These are phyloP conservation scores for Carpinus viminea DNA, from an alignment of 306 rosid genomes.

Conservation along the genomic window DNA sequence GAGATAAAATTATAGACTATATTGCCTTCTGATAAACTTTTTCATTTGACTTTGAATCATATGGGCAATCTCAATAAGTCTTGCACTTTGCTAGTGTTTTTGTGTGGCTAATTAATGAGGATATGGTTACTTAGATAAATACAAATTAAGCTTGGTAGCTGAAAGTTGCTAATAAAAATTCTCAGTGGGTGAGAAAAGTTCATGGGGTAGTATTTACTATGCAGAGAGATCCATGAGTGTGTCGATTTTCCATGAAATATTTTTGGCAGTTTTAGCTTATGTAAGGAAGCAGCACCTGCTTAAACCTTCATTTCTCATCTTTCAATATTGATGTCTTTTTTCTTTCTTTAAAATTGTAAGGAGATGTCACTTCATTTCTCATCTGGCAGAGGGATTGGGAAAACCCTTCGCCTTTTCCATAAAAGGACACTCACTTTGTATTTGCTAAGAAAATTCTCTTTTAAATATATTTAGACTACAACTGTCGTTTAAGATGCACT, in stretches of 20 bases:
- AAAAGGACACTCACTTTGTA: neutral
- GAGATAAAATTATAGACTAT: neutral
- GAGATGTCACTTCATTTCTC: neutral
- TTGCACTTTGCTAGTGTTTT: neutral
- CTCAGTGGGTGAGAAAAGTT: neutral
- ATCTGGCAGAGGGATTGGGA: neutral
- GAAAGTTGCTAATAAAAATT: neutral
- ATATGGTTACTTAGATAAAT: neutral
- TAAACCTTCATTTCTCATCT: neutral
- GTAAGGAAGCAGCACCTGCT: neutral
- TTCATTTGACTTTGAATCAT: neutral
- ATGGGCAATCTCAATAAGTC: neutral
- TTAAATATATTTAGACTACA: neutral
- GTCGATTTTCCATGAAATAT: neutral
- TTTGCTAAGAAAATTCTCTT: neutral
- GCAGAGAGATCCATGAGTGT: neutral
- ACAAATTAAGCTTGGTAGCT: neutral
- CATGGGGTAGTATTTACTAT: neutral
- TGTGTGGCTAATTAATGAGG: neutral
- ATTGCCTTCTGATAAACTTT: neutral
- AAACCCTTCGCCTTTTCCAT: neutral
- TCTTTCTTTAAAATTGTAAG: neutral
- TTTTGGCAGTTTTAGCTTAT: neutral
- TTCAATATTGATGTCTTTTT: neutral
- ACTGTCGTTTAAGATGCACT: neutral